Evolutionary conservation across 2,329 filamentous ascomycete species (phyloP), one percentile per base, ranked within the genome.

Genomic region (Helicocarpus griseus): DNA sequence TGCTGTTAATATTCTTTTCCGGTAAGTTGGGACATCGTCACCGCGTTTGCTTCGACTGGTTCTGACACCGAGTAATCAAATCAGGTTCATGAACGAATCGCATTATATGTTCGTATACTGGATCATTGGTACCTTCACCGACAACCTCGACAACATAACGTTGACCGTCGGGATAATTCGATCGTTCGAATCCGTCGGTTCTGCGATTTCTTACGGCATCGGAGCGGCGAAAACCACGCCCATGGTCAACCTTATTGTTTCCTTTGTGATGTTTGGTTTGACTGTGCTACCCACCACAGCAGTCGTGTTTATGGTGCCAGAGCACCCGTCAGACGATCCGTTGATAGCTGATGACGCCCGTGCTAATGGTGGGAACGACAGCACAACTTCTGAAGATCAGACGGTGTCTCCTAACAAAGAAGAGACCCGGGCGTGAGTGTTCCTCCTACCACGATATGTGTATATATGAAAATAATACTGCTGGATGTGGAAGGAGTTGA

Each of bases 81-180:
- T 4, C 5, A 7, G 62, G 8, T 76, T 77, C 56, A 68, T 76
- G 62, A 76, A 77, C 54, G 75, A 77, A 55, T 74, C 71, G 0
- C 73, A 76, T 48, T 72, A 72, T 56, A 75, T 76, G 71, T 76
- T 75, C 52, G 70, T 74, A 1, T 77, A 76, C 60, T 77, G 73
- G 73, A 63, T 76, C 13, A 62, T 76, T 0, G 75, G 73, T 2
- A 67, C 73, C 2, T 78, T 77, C 61, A 75, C 76, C 53, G 67
- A 75, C 52, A 74, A 78, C 46, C 62, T 77, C 5, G 73, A 76
- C 57, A 77, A 75, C 0, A 56, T 78, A n/a, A 74, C 76, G 0
- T 65, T 77, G 0, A 70, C 68, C 1, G 73, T 77, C 1, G 73
- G 73, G 1, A 61, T 77, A 1, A 63, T 78, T 4, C 65, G 75